phyloP scores from a whole-genome alignment of 2,329 filamentous ascomycete species.

The Dactylella cylindrospora region DNA sequence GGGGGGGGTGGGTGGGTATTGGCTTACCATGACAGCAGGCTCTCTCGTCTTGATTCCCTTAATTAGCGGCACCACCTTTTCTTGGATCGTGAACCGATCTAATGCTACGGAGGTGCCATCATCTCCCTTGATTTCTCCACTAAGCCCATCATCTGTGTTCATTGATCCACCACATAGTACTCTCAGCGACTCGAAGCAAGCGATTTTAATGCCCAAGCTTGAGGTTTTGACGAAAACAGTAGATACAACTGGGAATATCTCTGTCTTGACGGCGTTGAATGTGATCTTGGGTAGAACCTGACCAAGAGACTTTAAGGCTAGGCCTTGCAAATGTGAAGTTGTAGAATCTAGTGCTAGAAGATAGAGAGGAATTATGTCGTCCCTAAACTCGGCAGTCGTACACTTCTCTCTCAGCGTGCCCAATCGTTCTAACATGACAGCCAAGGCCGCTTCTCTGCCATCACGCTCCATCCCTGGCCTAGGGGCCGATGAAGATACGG shows the following conservation, averaged over 20 bases:
- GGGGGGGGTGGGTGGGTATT: not conserved
- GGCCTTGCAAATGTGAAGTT: constrained; percentile 85
- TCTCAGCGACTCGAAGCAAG: constrained; percentile 84
- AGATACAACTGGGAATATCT: constrained; percentile 90
- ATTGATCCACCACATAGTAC: constrained; percentile 79
- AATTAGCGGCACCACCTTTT: constrained; percentile 88
- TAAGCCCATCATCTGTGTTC: constrained; percentile 52
- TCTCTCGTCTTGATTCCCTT: constrained; percentile 97
- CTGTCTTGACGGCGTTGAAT: constrained; percentile 95
- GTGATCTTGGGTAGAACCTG: constrained; percentile 84
- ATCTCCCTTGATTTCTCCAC: constrained; percentile 57
- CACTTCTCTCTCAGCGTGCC: constrained; percentile 74
- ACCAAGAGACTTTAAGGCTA: constrained; percentile 74
- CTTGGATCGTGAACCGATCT: constrained; percentile 97
- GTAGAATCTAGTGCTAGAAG: constrained; percentile 80
- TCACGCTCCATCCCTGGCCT: constrained; percentile 52
- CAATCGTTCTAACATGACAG: constrained; percentile 86
- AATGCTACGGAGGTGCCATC: constrained; percentile 72
- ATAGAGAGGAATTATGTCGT: constrained; percentile 87
- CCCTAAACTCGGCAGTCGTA: constrained; percentile 89
- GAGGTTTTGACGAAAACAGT: constrained; percentile 88
- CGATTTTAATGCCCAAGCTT: constrained; percentile 90
- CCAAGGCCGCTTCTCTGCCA: constrained; percentile 81
- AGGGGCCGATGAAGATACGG: constrained; percentile 31
- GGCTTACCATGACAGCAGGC: constrained; percentile 78